Base-by-base conservation (phyloP, 805 yeast genomes). In the Wickerhamiella shivajii region DNA sequence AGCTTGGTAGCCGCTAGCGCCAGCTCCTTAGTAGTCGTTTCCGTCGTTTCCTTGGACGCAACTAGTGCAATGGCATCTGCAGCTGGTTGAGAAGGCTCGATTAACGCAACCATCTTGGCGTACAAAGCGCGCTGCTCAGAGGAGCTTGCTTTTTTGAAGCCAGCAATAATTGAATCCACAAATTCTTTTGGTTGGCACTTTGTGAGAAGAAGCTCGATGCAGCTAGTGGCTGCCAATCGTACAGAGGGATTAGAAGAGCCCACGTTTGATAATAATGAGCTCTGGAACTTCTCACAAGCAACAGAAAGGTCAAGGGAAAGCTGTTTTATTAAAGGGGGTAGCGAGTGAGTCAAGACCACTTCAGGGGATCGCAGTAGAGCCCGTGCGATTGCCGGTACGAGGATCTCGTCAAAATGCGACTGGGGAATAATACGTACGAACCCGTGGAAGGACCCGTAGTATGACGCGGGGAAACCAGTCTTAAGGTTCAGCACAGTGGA, bases 301-400 rank as follows among this genome's bases (percentile, higher is more conserved):
- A 68, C 41, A 36, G 69, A 69, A 14, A 71, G 47, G 2, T 49
- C 41, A 1, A 48, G 35, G 3, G 60, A 35, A 33, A 63, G 19
- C 6, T 55, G 39, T 2, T 26, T 24, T 18, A 76, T 59, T 6
- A 83, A 47, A 8, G 63, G 60, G 3, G 73, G 67, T 2, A 77
- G 50, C n/a, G 75, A 50, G 13, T 47, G 43, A n/a, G 63, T 64
- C 37, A 81, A 67, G 0, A 80, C 68, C 24, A 60, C 53, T 47
- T 83, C 95, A 0, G 94, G 76, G 2, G 92, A 71, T 52, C 94
- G 68, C 42, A 85, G 60, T 31, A 77, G 61, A 1, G 85, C 68
- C 49, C 77, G 81, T 46, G 79, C 85, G 31, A 85, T 46, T 13
- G 67, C 63, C 2, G 92, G 81, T 5, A 71, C 53, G 12, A 77